phyloP scores from a whole-genome alignment of 2,329 filamentous ascomycete species.

The Gnomoniopsis sp. region DNA sequence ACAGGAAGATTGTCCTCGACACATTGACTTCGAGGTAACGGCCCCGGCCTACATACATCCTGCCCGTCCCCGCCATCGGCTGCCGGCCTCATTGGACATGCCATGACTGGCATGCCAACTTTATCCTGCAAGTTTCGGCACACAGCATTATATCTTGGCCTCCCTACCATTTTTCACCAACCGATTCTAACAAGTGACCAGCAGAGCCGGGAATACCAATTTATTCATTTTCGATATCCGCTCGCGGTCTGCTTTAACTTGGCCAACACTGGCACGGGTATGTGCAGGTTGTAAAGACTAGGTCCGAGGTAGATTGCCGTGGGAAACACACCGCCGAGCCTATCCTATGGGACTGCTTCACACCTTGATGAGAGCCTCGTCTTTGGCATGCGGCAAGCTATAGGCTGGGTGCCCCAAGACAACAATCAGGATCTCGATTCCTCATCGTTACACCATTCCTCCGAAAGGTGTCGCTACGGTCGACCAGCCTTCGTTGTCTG shows the following conservation, averaged over 20 bases:
- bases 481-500: neutral
- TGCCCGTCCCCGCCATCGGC: conserved; percentile 13
- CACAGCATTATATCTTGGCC: conserved; percentile 10
- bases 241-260: neutral
- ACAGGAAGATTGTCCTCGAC: conserved; percentile 15
- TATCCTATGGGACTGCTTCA: neutral
- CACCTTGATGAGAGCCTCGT: neutral
- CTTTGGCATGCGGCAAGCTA: neutral
- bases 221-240: conserved; percentile 3
- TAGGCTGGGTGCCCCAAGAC: neutral
- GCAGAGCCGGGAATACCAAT: neutral
- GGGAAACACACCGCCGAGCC: neutral
- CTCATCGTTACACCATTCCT: neutral
- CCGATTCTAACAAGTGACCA: conserved; percentile 26
- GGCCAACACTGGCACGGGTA: neutral
- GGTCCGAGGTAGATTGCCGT: neutral
- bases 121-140: conserved; percentile 8
- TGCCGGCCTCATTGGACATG: neutral
- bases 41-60: neutral
- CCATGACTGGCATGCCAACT: neutral
- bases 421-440: conserved; percentile 7
- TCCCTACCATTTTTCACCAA: conserved; percentile 22
- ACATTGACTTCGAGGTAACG: conserved; percentile 1
- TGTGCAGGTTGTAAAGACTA: conserved; percentile 1
- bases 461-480: neutral